Percentiles rank a stretch among this genome's conserved stretches.
These are phyloP conservation scores for Talaromyces ruber DNA, from an alignment of 495 filamentous ascomycete genomes.

Conservation along the genomic window DNA sequence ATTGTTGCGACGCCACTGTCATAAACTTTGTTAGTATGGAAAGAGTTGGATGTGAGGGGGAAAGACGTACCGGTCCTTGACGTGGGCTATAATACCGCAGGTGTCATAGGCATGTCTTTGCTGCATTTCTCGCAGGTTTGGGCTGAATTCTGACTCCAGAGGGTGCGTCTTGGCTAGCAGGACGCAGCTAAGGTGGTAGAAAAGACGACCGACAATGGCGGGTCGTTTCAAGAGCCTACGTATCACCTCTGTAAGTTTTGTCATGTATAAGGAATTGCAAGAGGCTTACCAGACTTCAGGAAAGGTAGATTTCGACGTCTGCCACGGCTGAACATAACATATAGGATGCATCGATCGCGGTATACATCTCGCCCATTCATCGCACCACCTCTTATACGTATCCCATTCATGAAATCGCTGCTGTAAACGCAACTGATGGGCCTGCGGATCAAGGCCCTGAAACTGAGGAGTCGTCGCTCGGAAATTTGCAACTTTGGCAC, in stretches of 20 bases:
- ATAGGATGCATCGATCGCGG: constrained; percentile 86
- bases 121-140: constrained; percentile 60
- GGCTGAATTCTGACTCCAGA: constrained; percentile 37
- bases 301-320: constrained; percentile 65
- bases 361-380: constrained; percentile 67
- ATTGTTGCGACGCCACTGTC: constrained; percentile 64
- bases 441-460: constrained; percentile 47
- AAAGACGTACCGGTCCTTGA: constrained; percentile 55
- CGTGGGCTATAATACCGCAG: constrained; percentile 81
- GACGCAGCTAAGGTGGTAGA: constrained; percentile 81
- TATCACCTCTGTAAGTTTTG: constrained; percentile 9
- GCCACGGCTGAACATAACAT: constrained; percentile 61
- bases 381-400: constrained; percentile 61
- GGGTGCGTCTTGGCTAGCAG: constrained; percentile 79
- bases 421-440: constrained; percentile 55
- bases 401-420: constrained; percentile 69
- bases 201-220: constrained; percentile 73
- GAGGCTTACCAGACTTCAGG: constrained; percentile 75
- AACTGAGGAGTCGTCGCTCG: constrained; percentile 56
- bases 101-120: constrained; percentile 68
- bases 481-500: constrained; percentile 84
- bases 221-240: constrained; percentile 72
- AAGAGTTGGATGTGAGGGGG: neutral
- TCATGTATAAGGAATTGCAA: neutral
- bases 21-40: constrained; percentile 8